phyloP scores from a whole-genome alignment of 2,329 filamentous ascomycete genomes.

The Drechslerella coelobrocha region DNA sequence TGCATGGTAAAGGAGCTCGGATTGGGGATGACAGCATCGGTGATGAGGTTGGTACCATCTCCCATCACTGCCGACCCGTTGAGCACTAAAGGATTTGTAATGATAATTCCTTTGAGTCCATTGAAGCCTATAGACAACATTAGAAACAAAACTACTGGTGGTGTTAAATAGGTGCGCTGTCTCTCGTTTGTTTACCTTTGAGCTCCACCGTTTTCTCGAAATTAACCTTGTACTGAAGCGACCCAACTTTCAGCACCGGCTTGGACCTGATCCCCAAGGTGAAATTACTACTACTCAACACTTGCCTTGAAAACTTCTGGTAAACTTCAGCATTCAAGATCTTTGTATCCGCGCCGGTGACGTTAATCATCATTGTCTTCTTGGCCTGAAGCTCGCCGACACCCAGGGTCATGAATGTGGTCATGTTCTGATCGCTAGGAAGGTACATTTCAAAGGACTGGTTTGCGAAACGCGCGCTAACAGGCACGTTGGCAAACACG shows the following conservation, averaged over 20 bases:
- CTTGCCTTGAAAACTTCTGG: slow-evolving; percentile 65
- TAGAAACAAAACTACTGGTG: neutral
- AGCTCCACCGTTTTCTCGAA: slow-evolving; percentile 67
- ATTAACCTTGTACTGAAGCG: slow-evolving; percentile 61
- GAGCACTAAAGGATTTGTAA: slow-evolving; percentile 63
- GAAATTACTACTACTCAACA: slow-evolving; percentile 64
- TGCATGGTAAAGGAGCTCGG: slow-evolving; percentile 69
- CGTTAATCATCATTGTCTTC: slow-evolving; percentile 63
- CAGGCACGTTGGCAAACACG: slow-evolving; percentile 63
- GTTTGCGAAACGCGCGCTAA: slow-evolving; percentile 56
- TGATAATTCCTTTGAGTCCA: slow-evolving; percentile 65
- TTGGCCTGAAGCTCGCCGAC: slow-evolving; percentile 65
- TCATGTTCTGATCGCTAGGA: slow-evolving; percentile 59
- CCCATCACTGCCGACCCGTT: slow-evolving; percentile 56
- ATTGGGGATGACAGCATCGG: slow-evolving; percentile 68
- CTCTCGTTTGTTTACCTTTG: slow-evolving; percentile 58
- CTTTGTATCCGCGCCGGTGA: slow-evolving; percentile 61
- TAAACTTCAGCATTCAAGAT: slow-evolving; percentile 63
- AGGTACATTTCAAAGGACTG: slow-evolving; percentile 64
- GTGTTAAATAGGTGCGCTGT: too few species aligned
- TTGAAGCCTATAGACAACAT: slow-evolving; percentile 57
- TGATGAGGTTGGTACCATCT: slow-evolving; percentile 68
- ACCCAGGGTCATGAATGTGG: slow-evolving; percentile 63
- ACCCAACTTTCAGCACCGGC: slow-evolving; percentile 64
- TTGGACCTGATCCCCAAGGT: slow-evolving; percentile 64